Conservation (phyloP, 108 stramenopile genomes). For the Cyclotella choctawhatcheeana region DNA sequence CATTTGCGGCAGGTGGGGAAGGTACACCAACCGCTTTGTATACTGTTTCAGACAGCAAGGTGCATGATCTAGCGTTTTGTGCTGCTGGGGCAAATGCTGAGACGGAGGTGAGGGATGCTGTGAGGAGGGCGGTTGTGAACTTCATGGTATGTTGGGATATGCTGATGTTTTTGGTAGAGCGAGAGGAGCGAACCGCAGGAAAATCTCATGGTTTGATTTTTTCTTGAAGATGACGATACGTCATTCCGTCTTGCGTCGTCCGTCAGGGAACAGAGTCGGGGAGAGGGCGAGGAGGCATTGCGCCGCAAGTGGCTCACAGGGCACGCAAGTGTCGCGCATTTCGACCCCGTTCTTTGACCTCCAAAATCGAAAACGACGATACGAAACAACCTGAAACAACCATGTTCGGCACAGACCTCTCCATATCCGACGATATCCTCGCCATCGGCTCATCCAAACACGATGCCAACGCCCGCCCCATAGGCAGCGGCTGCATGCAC, state of each 20-base stretch:
- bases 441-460: slow-evolving; percentile 83
- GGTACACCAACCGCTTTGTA: neutral
- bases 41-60: slow-evolving; percentile 6
- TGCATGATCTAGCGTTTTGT: neutral
- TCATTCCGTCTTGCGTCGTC: too few relatives aligned
- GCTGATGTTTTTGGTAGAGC: too few relatives aligned
- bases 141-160: too few relatives aligned
- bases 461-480: slow-evolving; percentile 44
- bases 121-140: slow-evolving; percentile 37
- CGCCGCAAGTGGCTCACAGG: too few relatives aligned
- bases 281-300: too few relatives aligned
- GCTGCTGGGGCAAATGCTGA: slow-evolving; percentile 35
- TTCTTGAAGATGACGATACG: too few relatives aligned
- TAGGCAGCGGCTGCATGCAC: slow-evolving; percentile 50
- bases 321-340: neutral
- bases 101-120: slow-evolving; percentile 23
- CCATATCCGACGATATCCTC: slow-evolving; percentile 64
- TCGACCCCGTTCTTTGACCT: neutral
- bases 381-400: neutral
- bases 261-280: too few relatives aligned
- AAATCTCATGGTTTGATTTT: slow-evolving; percentile 10
- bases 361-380: neutral
- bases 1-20: slow-evolving; percentile 13
- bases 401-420: slow-evolving; percentile 49
- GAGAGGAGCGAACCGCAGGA: neutral